Percentiles rank a stretch among this genome's conserved stretches.
These are phyloP conservation scores for Rhodotorula sp. DNA, from an alignment of 1,284 basidiomycete genomes.

Conservation along the genomic window DNA sequence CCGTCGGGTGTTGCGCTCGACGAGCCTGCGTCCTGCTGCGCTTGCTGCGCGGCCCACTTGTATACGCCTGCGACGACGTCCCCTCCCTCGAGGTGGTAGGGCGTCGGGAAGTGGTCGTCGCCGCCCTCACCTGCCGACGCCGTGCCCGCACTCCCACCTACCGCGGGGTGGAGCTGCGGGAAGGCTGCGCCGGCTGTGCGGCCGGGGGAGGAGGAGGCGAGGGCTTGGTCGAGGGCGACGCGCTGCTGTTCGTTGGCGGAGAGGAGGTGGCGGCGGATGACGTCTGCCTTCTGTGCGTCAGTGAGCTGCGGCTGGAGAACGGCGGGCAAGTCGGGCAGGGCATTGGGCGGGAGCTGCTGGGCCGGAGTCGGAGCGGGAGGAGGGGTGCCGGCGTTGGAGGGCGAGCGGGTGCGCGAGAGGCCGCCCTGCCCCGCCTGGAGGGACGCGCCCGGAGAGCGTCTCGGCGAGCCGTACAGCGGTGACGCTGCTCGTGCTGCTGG, in stretches of 20 bases:
- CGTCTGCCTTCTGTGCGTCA: constrained; percentile 78
- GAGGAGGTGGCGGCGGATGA: constrained; percentile 77
- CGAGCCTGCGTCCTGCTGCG: neutral
- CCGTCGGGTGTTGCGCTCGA: neutral
- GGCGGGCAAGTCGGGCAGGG: constrained; percentile 4
- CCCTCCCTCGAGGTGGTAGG: constrained; percentile 44
- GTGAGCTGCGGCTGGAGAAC: constrained; percentile 43
- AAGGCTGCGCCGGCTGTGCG: neutral
- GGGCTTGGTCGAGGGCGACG: constrained; percentile 32
- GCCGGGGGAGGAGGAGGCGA: constrained; percentile 5
- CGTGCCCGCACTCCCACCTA: too few relatives aligned
- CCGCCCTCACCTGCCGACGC: neutral
- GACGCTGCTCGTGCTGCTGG: neutral
- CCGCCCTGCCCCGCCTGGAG: neutral
- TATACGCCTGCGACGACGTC: constrained; percentile 45
- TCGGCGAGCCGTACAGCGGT: neutral
- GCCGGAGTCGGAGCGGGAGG: too few relatives aligned
- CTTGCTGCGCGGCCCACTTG: constrained; percentile 43
- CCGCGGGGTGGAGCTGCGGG: constrained; percentile 21
- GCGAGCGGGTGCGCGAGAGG: neutral
- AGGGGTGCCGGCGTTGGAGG: too few relatives aligned
- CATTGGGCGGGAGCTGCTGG: constrained; percentile 6
- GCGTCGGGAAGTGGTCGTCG: constrained; percentile 43
- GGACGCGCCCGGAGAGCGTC: neutral
- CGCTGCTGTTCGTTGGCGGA: constrained; percentile 65